Base-by-base conservation (phyloP, 768 basidiomycete genomes). In the Galerina marginata region DNA sequence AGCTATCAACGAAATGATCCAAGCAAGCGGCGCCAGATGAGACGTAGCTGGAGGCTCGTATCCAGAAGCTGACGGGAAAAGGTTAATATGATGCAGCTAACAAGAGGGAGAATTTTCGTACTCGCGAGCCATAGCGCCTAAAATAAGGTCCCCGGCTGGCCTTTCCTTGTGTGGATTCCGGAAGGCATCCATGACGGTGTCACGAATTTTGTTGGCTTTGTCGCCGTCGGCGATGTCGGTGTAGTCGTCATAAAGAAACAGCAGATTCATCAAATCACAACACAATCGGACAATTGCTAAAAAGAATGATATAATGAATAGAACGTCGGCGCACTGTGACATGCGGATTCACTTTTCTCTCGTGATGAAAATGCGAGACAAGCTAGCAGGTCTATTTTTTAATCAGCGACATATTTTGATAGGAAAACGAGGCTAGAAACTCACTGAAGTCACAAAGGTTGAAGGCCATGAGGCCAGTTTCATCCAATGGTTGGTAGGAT, bases 221-320 rank as follows among this genome's bases (percentile, higher is more conserved):
- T 70, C 40, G 2, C 64, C 72, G 20, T 72, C 60, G 0, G 69
- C 72, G 12, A 73, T 69, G 68, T 86, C 85, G 6, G 81, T 78
- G 56, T 79, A 76, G 63, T 82, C 81, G 65, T 86, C 84, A 58
- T 81, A 71, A 45, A 83, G 57, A 63, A 81, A 84, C 63, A 82
- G 75, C 2, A 83, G 47, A 29, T 80, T 76, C 81, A 85, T 83
- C 50, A 85, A 67, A 58, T 85, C 83, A 54, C 82, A 65, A 44
- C 64, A 64, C 2, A 67, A 45, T 3, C 67, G 49, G 36, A 67
- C 60, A 42, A 65, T 50, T 53, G 63, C 67, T 67, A 36, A 12
- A 23, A n/a, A 44, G 16, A 37, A 11, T 26, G 1, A 33, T 16
- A 25, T 23, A 14, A n/a, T 26, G 20, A 47, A 11, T 23, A 14